Percentiles rank a stretch among this genome's conserved stretches.
Conservation (phyloP, 2,329 filamentous ascomycete species). For the Fusarium sororula region DNA sequence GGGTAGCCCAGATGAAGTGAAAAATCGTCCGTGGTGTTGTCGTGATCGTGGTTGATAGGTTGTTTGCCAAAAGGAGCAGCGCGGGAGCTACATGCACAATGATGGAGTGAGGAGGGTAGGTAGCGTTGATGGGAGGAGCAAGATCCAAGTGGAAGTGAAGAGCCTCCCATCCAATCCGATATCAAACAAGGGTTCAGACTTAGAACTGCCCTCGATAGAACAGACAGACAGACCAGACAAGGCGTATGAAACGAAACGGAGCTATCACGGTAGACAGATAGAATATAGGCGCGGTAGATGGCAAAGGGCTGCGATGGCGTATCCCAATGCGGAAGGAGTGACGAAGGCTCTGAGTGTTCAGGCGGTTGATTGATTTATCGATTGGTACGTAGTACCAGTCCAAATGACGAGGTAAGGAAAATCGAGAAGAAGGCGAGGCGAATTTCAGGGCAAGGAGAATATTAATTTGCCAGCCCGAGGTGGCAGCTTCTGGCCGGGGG, state of each 20-base stretch:
- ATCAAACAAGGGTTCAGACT: conserved; percentile 17
- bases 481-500: conserved; percentile 13
- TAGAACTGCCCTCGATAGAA: not conserved
- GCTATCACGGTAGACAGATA: conserved; percentile 7
- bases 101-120: not conserved
- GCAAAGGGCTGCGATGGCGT: conserved; percentile 1
- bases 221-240: not conserved
- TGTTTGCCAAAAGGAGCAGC: conserved; percentile 6
- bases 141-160: not conserved
- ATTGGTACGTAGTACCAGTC: not conserved
- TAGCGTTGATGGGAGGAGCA: not conserved
- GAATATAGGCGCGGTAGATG: not conserved
- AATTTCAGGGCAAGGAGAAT: not conserved
- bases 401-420: not conserved
- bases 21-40: not conserved
- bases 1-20: not conserved
- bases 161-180: conserved; percentile 7
- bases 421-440: not conserved
- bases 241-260: conserved; percentile 1
- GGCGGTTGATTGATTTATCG: conserved; percentile 2
- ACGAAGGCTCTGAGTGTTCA: conserved; percentile 14
- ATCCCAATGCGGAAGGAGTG: conserved; percentile 22
- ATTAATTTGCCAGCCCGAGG: conserved; percentile 3
- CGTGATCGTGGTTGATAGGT: conserved; percentile 7
- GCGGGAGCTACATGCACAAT: not conserved